Evolutionary conservation across 257 asterid genomes (phyloP), one percentile per base, ranked within the genome.

Genomic region (Parsonsia alboflavescens): DNA sequence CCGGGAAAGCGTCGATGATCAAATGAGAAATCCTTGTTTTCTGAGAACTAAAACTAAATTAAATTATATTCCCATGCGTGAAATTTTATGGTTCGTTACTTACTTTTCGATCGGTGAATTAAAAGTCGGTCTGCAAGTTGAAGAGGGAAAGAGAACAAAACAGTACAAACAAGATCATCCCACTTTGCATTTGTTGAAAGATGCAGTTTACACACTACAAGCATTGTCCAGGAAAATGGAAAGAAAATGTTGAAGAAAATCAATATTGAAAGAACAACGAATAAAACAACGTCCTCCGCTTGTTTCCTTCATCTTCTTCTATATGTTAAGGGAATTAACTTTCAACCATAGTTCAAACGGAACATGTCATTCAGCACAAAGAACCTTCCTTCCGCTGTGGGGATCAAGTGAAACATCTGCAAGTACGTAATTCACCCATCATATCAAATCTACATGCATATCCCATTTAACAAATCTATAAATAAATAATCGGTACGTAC

Each of bases 321-420:
- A 33, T 24, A 61, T 68, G 70, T 46, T n/a, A 36, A 24, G 1
- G 68, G 30, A 39, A 33, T 48, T 16, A 52, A 16, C 33, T 9
- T 62, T 76, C 79, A 84, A 46, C 88, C 81, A 75, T 88, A 86
- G 62, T 86, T 88, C 17, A 88, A 82, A 6, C 93, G 90, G 72
- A 86, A 88, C 70, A 88, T 80, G 83, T 86, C 90, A 56, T 88
- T 88, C 74, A 80, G 89, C 84, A 88, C 85, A n/a, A 80, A 84
- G 65, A 81, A 86, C 48, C 81, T 76, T 71, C 89, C 89, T 75
- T 82, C 79, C 21, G 33, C 75, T 2, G 86, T 77, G 6, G 93
- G 87, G 68, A 81, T 84, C 84, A 86, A 74, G 75, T 86, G 91
- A 80, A 88, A 88, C 88, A 86, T 86, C 93, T 88, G 93, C 82